Evolutionary conservation across 2,329 filamentous ascomycete genomes (phyloP).

Genomic region (Aspergillus calidoustus): DNA sequence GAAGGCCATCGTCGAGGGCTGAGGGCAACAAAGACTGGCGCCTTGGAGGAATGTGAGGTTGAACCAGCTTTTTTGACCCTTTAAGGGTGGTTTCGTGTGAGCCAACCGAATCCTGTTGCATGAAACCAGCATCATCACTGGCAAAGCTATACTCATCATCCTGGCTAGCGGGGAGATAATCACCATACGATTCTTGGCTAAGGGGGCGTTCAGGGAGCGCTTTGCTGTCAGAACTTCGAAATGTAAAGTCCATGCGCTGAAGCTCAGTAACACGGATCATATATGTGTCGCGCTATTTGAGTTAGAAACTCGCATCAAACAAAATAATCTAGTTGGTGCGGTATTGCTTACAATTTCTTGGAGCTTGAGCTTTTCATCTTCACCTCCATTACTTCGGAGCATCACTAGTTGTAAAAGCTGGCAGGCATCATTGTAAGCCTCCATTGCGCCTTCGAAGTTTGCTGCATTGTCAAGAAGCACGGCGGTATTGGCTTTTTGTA

Average conservation of each 20-base stretch:
- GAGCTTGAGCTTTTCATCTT: conserved; percentile 81
- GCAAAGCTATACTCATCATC: conserved; percentile 47
- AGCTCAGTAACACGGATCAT: conserved; percentile 87
- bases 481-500: conserved; percentile 94
- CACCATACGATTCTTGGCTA: conserved; percentile 60
- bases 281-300: conserved; percentile 77
- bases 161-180: conserved; percentile 41
- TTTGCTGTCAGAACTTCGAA: conserved; percentile 64
- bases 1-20: conserved; percentile 35
- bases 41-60: conserved; percentile 39
- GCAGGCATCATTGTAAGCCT: conserved; percentile 91
- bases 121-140: conserved; percentile 59
- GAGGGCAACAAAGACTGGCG: conserved; percentile 46
- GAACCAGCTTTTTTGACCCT: conserved; percentile 31
- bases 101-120: conserved; percentile 51
- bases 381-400: conserved; percentile 77
- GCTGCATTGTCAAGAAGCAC: conserved; percentile 95
- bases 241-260: conserved; percentile 66
- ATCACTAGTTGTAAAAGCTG: conserved; percentile 86
- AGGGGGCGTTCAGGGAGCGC: conserved; percentile 73
- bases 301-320: conserved; percentile 17
- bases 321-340: not conserved
- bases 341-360: conserved; percentile 80
- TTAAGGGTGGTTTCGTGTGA: conserved; percentile 27
- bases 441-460: conserved; percentile 88